These are phyloP conservation scores for Akanthomyces lecanii DNA, from an alignment of 2,329 filamentous ascomycete genomes.

Conservation along the genomic window DNA sequence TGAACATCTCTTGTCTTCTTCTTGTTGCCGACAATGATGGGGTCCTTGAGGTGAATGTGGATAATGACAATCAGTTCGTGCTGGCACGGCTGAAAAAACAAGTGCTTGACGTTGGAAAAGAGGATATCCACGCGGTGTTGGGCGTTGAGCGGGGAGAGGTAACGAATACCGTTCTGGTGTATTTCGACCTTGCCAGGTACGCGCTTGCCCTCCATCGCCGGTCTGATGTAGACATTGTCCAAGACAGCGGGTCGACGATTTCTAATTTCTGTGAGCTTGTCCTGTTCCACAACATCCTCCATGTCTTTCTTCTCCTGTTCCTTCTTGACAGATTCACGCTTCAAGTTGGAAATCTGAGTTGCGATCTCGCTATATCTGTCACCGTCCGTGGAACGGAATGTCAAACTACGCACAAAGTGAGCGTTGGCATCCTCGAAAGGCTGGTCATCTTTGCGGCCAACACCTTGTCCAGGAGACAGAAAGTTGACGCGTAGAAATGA, in stretches of 20 bases:
- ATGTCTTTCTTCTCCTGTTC: conserved; percentile 99
- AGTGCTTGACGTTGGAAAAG: conserved; percentile 96
- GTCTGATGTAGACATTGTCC: conserved; percentile 92
- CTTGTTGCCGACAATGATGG: conserved; percentile 93
- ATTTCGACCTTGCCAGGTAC: conserved; percentile 95
- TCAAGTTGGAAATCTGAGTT: conserved; percentile 90
- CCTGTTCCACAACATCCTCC: conserved; percentile 98
- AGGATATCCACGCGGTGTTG: conserved; percentile 87
- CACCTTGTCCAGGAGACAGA: conserved; percentile 92
- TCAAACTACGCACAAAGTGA: conserved; percentile 93
- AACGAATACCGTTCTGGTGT: conserved; percentile 97
- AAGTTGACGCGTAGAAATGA: conserved; percentile 96
- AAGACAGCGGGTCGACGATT: conserved; percentile 87
- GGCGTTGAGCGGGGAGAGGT: conserved; percentile 74
- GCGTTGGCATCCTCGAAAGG: conserved; percentile 95
- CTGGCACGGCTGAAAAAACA: conserved; percentile 97
- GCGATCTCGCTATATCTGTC: conserved; percentile 87
- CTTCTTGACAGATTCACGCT: conserved; percentile 84
- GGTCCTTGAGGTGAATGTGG: conserved; percentile 95
- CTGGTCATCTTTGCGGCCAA: conserved; percentile 94
- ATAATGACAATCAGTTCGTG: conserved; percentile 97
- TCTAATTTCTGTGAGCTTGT: conserved; percentile 91
- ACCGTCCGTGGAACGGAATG: conserved; percentile 86
- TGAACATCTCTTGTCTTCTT: conserved; percentile 99
- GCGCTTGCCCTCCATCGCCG: conserved; percentile 93